Base-by-base conservation (phyloP, 163 green algal genomes). In the Chloroidium sp. region DNA sequence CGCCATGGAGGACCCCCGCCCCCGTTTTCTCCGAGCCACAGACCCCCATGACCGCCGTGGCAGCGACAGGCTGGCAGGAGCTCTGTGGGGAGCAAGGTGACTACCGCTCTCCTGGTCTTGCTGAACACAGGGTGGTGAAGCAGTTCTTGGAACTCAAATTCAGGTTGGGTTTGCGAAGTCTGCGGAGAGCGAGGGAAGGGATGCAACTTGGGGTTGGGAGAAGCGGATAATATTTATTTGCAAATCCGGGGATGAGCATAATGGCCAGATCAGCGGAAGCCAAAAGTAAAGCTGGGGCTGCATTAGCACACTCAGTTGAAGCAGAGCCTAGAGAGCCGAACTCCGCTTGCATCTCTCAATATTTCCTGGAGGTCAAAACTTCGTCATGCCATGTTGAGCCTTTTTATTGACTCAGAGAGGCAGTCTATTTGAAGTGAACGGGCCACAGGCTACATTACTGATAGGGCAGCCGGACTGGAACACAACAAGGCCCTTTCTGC, bases 31-130 rank as follows among this genome's bases (percentile, higher is more conserved):
- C 76, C 3, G 85, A 86, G 13, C 69, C 86, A 10, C 78, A 76
- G 62, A 91, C 87, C 0, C 87, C 87, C 1, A 83, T 76, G 61
- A 89, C 85, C 2, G 85, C 83, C 3, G 82, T 78, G 13, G 80
- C 85, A 10, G 85, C 83, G 8, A 81, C 80, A 13, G 87, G 87
- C 62, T 91, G 87, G 87, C 84, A 90, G 80, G 59, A 82, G 14
- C 75, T 89, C 3, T 86, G 85, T n/a, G 62, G 74, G 12, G 82
- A 80, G 57, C 64, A 79, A 13, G 74, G n/a, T 62, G 75, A 57
- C 4, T 3, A 57, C 57, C 58, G 4, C 59, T 78, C 14, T 78
- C 57, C 59, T 14, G 10, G 69, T 59, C 3, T 36, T 57, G 3
- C 3, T 10, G 3, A 14, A 76, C 10, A 60, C 69, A 76, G 8